These are phyloP conservation scores for Hortiboletus flavorubellus DNA, from an alignment of 768 basidiomycete genomes.

Conservation along the genomic window DNA sequence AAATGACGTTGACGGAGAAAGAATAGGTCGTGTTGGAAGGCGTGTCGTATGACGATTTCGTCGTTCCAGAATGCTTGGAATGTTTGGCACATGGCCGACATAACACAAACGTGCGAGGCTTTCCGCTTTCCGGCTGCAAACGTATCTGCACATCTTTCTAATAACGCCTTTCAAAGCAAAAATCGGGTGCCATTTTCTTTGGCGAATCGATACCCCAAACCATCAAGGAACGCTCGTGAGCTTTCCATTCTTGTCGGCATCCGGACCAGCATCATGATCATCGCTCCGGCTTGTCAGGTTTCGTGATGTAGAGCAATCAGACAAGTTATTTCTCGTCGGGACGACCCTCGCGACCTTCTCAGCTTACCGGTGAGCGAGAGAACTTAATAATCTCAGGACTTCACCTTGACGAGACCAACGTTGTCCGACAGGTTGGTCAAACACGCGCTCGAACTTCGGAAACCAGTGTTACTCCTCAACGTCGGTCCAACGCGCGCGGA, in stretches of 20 bases:
- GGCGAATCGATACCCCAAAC: constrained; percentile 77
- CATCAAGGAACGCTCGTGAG: constrained; percentile 73
- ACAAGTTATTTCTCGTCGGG: constrained; percentile 76
- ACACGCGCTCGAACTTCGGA: constrained; percentile 69
- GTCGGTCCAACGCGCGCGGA: constrained; percentile 90
- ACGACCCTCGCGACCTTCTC: constrained; percentile 94
- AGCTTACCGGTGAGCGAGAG: constrained; percentile 63
- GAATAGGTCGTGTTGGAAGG: constrained; percentile 76
- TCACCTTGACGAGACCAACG: neutral
- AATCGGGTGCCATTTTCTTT: constrained; percentile 84
- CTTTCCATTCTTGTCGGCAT: neutral
- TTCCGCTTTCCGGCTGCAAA: neutral
- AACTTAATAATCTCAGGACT: neutral
- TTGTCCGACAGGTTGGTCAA: constrained; percentile 59
- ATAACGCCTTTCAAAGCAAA: constrained; percentile 47
- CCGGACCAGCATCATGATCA: neutral
- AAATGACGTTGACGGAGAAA: neutral
- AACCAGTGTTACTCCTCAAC: constrained; percentile 81
- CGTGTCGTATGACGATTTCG: constrained; percentile 70
- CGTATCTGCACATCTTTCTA: constrained; percentile 18
- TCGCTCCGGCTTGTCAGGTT: constrained; percentile 39
- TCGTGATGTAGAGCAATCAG: constrained; percentile 52
- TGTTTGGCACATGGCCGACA: constrained; percentile 58
- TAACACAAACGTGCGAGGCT: constrained; percentile 55
- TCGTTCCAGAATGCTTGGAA: constrained; percentile 71